phyloP scores from a whole-genome alignment of 352 stramenopile genomes.

The Globisporangium ultimum region DNA sequence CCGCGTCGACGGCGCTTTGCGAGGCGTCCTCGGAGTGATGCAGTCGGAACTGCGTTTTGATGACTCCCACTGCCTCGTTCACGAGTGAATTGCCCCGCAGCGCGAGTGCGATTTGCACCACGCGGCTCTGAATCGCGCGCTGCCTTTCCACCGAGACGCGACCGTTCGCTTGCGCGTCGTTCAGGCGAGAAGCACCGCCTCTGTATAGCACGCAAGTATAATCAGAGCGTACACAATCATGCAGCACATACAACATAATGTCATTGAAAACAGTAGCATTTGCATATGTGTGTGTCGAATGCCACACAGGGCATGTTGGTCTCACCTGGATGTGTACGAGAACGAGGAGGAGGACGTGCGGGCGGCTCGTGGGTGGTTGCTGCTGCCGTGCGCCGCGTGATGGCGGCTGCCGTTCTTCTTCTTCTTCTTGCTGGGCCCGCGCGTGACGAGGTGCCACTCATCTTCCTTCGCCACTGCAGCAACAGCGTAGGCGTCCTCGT shows the following conservation, averaged over 20 bases:
- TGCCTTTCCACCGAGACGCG: slow-evolving; percentile 35
- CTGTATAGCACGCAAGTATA: no score
- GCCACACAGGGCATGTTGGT: neutral
- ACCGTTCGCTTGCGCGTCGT: slow-evolving; percentile 13
- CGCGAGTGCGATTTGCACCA: slow-evolving; percentile 28
- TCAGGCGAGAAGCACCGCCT: no score
- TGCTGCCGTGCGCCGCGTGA: neutral
- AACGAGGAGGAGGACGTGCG: neutral
- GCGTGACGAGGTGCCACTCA: slow-evolving; percentile 16
- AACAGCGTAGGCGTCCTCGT: neutral
- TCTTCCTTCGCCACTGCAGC: neutral
- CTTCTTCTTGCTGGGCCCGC: slow-evolving; percentile 6
- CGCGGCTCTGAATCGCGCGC: slow-evolving; percentile 31
- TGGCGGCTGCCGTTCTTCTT: neutral
- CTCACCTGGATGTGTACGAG: slow-evolving; percentile 12
- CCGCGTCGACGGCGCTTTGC: slow-evolving; percentile 1
- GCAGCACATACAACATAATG: neutral
- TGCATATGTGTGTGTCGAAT: no score
- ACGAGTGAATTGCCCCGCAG: slow-evolving; percentile 31
- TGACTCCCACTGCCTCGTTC: slow-evolving; percentile 17
- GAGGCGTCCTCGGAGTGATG: slow-evolving; percentile 2
- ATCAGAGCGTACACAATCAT: no score
- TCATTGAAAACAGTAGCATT: neutral
- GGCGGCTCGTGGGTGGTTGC: neutral
- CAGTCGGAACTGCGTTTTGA: slow-evolving; percentile 26